Base-by-base conservation (phyloP, 2,329 filamentous ascomycete species). In the Fusarium nelsonii region DNA sequence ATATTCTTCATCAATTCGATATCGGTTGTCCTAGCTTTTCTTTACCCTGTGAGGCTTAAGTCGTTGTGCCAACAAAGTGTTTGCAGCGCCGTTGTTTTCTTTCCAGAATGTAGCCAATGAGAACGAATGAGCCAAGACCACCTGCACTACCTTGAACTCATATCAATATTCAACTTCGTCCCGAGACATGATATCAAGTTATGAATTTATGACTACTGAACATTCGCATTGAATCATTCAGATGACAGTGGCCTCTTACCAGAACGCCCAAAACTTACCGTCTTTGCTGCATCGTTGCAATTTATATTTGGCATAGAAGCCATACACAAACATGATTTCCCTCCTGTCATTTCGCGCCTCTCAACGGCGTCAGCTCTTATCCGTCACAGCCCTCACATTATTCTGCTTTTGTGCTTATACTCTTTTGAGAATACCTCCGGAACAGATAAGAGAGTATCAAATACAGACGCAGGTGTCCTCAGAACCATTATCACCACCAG, bases 331-430 rank as follows among this genome's bases (percentile, higher is more conserved):
- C 50, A 79, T 80, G 77, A 48, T 67, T 43, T 52, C 54, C 11
- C 48, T 71, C 9, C 18, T 63, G 41, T 63, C 68, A 2, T 65
- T 66, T 34, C 80, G 80, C 37, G 55, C 58, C 16, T 68, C 56
- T 30, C 79, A 80, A 65, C 80, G 79, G 68, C 81, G 82, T 58
- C 80, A 82, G 62, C 58, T 79, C 63, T 59, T 81, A 57, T 65
- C 79, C 20, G 60, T 77, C 45, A 74, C 75, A 63, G 75, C 75
- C 30, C 45, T 82, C 58, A 70, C 79, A 58, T 78, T 83, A 71
- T 68, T 83, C 63, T 69, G 77, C 58, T 68, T 84, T 48, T 83
- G 79, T 65, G 63, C 69, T 44, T 81, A 78, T 48, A 73, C 75
- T 10, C 56, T 76, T 2, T 54, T 75, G 6, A 69, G 67, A 8